Evolutionary conservation across 1,139 yeast genomes (phyloP).

Genomic region (Kurtzmaniella natalensis): DNA sequence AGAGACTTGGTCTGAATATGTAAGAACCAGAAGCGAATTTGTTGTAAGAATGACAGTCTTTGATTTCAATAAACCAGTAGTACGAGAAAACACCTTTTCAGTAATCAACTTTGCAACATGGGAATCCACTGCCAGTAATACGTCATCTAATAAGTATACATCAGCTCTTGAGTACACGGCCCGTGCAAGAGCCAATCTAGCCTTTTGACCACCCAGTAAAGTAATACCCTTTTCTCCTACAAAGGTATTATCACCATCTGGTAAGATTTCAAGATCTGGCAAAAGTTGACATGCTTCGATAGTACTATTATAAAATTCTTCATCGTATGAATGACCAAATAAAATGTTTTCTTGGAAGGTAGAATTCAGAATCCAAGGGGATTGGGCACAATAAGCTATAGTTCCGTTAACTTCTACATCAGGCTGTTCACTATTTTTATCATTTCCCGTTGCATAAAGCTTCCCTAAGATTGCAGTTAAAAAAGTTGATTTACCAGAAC

Average conservation of each 20-base stretch:
- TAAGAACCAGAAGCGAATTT: slow-evolving; percentile 22
- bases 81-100: slow-evolving; percentile 25
- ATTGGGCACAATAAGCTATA: slow-evolving; percentile 76
- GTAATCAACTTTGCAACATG: slow-evolving; percentile 80
- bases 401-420: slow-evolving; percentile 60
- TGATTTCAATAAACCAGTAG: slow-evolving; percentile 16
- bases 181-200: slow-evolving; percentile 86
- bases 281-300: slow-evolving; percentile 84
- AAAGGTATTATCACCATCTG: slow-evolving; percentile 85
- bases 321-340: slow-evolving; percentile 84
- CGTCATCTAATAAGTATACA: slow-evolving; percentile 80
- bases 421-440: slow-evolving; percentile 1
- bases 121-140: slow-evolving; percentile 88
- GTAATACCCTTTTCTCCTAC: slow-evolving; percentile 98
- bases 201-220: slow-evolving; percentile 95
- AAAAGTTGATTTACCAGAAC: slow-evolving; percentile 27
- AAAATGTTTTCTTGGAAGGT: slow-evolving; percentile 83
- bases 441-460: slow-evolving; percentile 13
- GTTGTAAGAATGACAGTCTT: slow-evolving; percentile 25
- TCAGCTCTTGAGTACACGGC: slow-evolving; percentile 96
- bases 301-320: slow-evolving; percentile 72
- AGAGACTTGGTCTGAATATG: slow-evolving; percentile 17
- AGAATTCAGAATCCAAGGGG: slow-evolving; percentile 89
- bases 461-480: slow-evolving; percentile 26
- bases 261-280: slow-evolving; percentile 73